These are phyloP conservation scores for Chionographis japonica DNA, from an alignment of 106 monocot species.

Conservation along the genomic window DNA sequence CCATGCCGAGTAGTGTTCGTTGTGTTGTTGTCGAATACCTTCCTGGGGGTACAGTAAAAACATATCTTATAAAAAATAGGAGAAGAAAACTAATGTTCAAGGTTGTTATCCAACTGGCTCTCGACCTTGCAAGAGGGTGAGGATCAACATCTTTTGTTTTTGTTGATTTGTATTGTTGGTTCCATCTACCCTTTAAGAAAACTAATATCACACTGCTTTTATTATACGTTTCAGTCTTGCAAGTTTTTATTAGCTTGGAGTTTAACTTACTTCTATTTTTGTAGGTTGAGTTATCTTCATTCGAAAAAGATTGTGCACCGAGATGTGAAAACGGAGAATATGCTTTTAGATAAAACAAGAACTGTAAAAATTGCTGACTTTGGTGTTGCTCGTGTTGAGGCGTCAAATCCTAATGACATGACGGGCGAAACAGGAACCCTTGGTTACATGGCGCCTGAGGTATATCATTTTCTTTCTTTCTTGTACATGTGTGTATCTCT, in stretches of 20 bases:
- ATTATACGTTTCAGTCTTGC: too few species aligned
- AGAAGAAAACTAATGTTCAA: constrained; percentile 39
- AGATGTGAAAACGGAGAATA: constrained; percentile 44
- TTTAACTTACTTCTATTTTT: background rate
- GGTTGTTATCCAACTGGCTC: constrained; percentile 32
- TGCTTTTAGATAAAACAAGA: constrained; percentile 30
- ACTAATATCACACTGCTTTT: too few species aligned
- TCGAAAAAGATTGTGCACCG: constrained; percentile 37
- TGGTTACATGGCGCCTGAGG: constrained; percentile 27
- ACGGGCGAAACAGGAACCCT: constrained; percentile 32
- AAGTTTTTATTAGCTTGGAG: too few species aligned
- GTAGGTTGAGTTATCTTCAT: constrained; percentile 18
- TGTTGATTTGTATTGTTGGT: too few species aligned
- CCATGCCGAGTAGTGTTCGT: constrained; percentile 28
- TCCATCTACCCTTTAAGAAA: too few species aligned
- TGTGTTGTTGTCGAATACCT: constrained; percentile 48
- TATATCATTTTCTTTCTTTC: background rate
- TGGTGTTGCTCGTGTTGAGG: constrained; percentile 38
- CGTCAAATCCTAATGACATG: constrained; percentile 40
- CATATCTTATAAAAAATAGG: constrained; percentile 32
- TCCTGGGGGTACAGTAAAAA: constrained; percentile 29
- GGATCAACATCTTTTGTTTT: background rate
- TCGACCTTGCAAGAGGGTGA: constrained; percentile 39
- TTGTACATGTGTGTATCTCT: too few species aligned
- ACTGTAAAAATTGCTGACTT: constrained; percentile 45